phyloP scores from a whole-genome alignment of 192 early-diverging fungal species.

The Linnemannia elongata region DNA sequence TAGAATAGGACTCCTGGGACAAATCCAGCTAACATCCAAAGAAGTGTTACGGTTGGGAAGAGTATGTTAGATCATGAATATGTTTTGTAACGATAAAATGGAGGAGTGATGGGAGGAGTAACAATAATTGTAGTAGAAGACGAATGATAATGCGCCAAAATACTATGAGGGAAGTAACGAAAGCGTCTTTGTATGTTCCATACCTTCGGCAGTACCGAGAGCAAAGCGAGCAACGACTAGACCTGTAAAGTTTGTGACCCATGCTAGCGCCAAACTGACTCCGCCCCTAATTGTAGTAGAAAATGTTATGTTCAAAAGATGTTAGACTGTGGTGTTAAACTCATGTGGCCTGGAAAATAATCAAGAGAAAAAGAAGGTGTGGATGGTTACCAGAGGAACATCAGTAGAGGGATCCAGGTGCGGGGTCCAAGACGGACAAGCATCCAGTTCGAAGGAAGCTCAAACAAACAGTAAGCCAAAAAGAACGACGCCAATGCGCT shows the following conservation, averaged over 20 bases:
- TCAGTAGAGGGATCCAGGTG: slow-evolving; percentile 72
- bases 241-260: slow-evolving; percentile 67
- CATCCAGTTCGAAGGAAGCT: slow-evolving; percentile 84
- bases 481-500: slow-evolving; percentile 57
- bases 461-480: slow-evolving; percentile 76
- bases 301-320: slow-evolving; percentile 17
- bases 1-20: slow-evolving; percentile 79
- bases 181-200: neutral
- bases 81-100: neutral
- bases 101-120: neutral
- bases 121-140: neutral
- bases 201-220: slow-evolving; percentile 42
- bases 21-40: slow-evolving; percentile 75
- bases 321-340: neutral
- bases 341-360: neutral
- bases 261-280: slow-evolving; percentile 73
- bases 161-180: neutral
- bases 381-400: slow-evolving; percentile 69
- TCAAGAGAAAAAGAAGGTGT: neutral
- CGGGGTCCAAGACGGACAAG: slow-evolving; percentile 73
- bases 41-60: slow-evolving; percentile 55
- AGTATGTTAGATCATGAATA: slow-evolving; percentile 17
- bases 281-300: slow-evolving; percentile 59
- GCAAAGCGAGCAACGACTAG: slow-evolving; percentile 53
- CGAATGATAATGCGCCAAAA: neutral